Evolutionary conservation across 208 protist genomes (phyloP), one percentile per base, ranked within the genome.

Genomic region (Herpetomonas tarakana): DNA sequence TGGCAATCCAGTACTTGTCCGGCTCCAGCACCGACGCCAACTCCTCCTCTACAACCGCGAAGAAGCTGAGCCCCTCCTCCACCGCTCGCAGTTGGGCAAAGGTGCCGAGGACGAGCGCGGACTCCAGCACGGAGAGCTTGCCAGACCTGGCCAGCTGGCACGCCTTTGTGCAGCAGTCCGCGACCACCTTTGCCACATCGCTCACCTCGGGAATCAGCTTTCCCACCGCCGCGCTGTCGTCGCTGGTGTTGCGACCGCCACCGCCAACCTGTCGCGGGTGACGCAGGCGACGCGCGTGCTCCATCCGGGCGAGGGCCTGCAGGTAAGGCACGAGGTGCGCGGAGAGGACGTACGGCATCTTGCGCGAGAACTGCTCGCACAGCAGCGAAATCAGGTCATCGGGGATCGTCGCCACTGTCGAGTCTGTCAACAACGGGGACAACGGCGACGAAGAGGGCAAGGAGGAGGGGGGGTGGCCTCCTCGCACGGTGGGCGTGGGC

Each of bases 301-400:
- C 38, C 9, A 77, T 26, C 19, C 81, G 62, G 19, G 14, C 52
- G 12, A 83, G 39, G 12, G 65, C 71, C 25, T 83, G 73, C 11
- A 81, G 38, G 54, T 92, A 81, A 2, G 84, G 82, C 56, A 94
- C 59, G 11, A 92, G 63, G n/a, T 94, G 88, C 16, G 49, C 39
- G 26, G 75, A 46, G 25, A 75, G 59, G n/a, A 77, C 82, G 39
- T 60, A 66, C 16, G 69, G 50, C 55, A 90, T 78, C 46, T 83
- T 71, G 41, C 65, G 54, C 2, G 59, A 39, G 61, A 94, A 89
- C 49, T 65, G 74, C 21, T 66, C 55, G 29, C 76, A 94, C 21
- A 94, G 71, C 44, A 91, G 69, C 58, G 91, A 78, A 3, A 86
- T 49, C 31, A 91, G 28, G 52, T 94, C 88, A 1, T 74, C 72